A percentile compares a stretch with the other conserved stretches of the same genome.
Evolutionary conservation across 768 basidiomycete genomes (phyloP).

Genomic region (Suillus placidus): DNA sequence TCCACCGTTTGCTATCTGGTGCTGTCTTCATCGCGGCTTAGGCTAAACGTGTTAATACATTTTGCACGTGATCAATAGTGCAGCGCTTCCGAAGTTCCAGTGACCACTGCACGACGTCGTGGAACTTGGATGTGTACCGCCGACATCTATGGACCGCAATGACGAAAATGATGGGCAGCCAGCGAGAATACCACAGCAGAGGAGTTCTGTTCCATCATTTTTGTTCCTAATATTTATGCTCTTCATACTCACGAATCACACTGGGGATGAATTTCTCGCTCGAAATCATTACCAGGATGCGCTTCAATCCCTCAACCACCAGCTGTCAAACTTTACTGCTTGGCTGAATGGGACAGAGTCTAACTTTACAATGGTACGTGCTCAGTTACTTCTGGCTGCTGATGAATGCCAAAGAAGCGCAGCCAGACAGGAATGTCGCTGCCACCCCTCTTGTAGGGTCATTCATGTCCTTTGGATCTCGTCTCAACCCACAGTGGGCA

Average conservation of each 20-base stretch:
- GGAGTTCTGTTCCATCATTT: constrained; percentile 71
- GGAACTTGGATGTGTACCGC: constrained; percentile 1
- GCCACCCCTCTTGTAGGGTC: constrained; percentile 50
- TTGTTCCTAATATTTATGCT: constrained; percentile 74
- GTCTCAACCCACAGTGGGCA: constrained; percentile 45
- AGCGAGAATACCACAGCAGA: constrained; percentile 38
- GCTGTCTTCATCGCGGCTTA: constrained; percentile 19
- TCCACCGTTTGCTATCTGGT: constrained; percentile 49
- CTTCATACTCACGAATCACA: constrained; percentile 79
- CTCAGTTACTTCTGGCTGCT: constrained; percentile 1
- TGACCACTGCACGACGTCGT: background rate
- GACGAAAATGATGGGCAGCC: constrained; percentile 27
- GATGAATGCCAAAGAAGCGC: constrained; percentile 10
- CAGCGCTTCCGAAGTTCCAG: background rate
- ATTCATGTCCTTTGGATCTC: constrained; percentile 48
- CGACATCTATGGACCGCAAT: constrained; percentile 32
- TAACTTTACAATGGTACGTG: constrained; percentile 65
- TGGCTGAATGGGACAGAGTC: constrained; percentile 72
- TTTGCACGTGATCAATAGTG: constrained; percentile 28
- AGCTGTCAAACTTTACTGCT: constrained; percentile 72
- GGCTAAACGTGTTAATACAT: background rate
- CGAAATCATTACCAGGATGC: constrained; percentile 68
- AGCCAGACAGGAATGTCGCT: constrained; percentile 52
- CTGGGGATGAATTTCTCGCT: constrained; percentile 65
- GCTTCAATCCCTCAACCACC: constrained; percentile 56